Conservation (phyloP, 495 filamentous ascomycete genomes). For the Cenococcum geophilum region DNA sequence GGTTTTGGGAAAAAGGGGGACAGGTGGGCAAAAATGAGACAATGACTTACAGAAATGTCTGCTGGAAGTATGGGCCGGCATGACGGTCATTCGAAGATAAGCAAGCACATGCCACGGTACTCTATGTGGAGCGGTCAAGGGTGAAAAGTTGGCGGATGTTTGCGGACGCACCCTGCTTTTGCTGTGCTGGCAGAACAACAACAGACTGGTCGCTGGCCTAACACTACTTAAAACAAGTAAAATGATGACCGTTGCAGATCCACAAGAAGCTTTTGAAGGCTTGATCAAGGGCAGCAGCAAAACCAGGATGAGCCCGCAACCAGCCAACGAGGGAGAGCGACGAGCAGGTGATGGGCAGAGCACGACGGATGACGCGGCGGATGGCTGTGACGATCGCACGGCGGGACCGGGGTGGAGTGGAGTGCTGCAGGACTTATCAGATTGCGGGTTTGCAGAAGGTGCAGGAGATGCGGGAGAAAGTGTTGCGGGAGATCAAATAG, state of each 20-base stretch:
- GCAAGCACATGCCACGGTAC: constrained; percentile 20
- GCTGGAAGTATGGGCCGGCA: not conserved
- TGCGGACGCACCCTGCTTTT: constrained; percentile 23
- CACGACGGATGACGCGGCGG: constrained; percentile 7
- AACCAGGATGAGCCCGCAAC: not conserved
- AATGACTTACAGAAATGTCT: constrained; percentile 23
- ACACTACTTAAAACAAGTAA: constrained; percentile 6
- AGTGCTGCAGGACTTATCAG: not conserved
- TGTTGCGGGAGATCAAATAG: no score
- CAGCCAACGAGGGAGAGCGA: not conserved
- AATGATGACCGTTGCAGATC: constrained; percentile 11
- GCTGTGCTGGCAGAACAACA: constrained; percentile 22
- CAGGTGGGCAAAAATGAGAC: constrained; percentile 22
- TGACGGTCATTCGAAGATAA: constrained; percentile 13
- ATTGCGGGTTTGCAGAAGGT: no score
- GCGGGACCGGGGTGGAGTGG: not conserved
- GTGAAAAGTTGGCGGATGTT: constrained; percentile 14
- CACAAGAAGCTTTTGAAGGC: not conserved
- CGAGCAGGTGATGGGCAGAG: not conserved
- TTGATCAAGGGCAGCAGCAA: not conserved
- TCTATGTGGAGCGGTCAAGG: constrained; percentile 17
- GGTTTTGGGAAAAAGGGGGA: constrained; percentile 28
- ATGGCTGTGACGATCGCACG: not conserved
- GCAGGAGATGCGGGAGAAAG: no score
- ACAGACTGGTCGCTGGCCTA: not conserved